Base-by-base conservation (phyloP, 2,329 filamentous ascomycete genomes). In the Aaosphaeria pasadenensis region DNA sequence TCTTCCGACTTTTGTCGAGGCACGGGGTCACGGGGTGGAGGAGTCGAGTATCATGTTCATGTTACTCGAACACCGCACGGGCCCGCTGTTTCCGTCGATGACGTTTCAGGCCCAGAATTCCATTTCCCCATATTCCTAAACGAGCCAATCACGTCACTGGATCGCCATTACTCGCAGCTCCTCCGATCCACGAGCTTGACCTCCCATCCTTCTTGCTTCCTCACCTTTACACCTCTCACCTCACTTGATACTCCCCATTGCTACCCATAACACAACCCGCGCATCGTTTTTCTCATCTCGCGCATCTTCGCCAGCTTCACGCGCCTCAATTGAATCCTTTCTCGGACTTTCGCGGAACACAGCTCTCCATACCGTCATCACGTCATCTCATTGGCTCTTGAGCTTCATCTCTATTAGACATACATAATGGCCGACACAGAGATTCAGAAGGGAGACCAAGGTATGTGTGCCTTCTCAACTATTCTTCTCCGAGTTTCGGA, bases 361-460 rank as follows among this genome's bases (percentile, higher is more conserved):
- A 55, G 58, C 33, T 55, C 52, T 47, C 48, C 33, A 47, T 57
- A 50, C 56, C 48, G 47, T 44, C 44, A 54, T 46, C 43, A 66
- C 60, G 59, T 66, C 64, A 60, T 68, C 63, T 66, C 65, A 53
- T 40, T 48, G 47, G 44, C 47, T 17, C 30, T n/a, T 45, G 46
- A 53, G 56, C 52, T 53, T 52, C 50, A 41, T 42, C 43, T 30
- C 45, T 45, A 39, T 33, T 45, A 46, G 48, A 52, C 47, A 17
- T 50, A 47, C 60, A 63, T 42, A 47, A 70, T 70, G 67, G 60
- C 65, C 39, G 66, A 69, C 33, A 60, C 59, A 30, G 52, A 68
- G 47, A 59, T 70, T 41, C 63, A 70, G 42, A 45, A 69, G 44
- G 67, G 67, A 48, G 67, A 70, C 45, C 56, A 70, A 64, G 67